Evolutionary conservation across 768 basidiomycete species (phyloP), one percentile per base, ranked within the genome.

Genomic region (Suillus ampliporus): DNA sequence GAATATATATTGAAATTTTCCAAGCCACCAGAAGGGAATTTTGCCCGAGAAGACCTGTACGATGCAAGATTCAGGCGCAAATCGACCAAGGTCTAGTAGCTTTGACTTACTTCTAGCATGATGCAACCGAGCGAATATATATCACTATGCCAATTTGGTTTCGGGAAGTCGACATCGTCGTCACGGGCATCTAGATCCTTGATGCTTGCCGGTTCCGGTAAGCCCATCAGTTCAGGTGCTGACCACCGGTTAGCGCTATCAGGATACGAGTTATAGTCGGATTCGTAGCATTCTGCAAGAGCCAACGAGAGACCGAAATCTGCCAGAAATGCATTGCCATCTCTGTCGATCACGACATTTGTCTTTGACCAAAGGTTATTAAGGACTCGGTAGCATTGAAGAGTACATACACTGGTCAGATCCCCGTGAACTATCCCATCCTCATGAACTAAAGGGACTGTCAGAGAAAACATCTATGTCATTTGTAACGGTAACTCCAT

Each of bases 61-160:
- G n/a, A 34, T 4, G 13, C 31, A 52, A 52, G 13, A n/a, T 14
- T 35, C 34, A 52, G 51, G 51, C 14, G n/a, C 34, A n/a, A 35
- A 11, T n/a, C 31, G 13, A 35, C 34, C 51, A 52, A 7, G 11
- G 34, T 52, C n/a, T 35, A 35, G 6, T n/a, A 13, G 35, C 7
- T 4, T 1, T 7, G 3, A 52, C 34, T 35, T 5, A 52, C 51
- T n/a, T 52, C 31, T 4, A 52, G 34, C 51, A 52, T 52, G 51
- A 52, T 52, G 34, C 51, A 52, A 15, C 51, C 51, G n/a, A 52
- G 51, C 51, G 51, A 52, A 21, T 34, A 52, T 8, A 52, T 34
- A 9, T 52, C 51, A 13, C 51, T 52, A 6, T 52, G 31, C 19
- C 19, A 7, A 13, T 34, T 52, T 3, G 51, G 51, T 35, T 34